A percentile compares a stretch with the other conserved stretches of the same genome.
phyloP scores from a whole-genome alignment of 306 rosid genomes.

The Mucuna pruriens region DNA sequence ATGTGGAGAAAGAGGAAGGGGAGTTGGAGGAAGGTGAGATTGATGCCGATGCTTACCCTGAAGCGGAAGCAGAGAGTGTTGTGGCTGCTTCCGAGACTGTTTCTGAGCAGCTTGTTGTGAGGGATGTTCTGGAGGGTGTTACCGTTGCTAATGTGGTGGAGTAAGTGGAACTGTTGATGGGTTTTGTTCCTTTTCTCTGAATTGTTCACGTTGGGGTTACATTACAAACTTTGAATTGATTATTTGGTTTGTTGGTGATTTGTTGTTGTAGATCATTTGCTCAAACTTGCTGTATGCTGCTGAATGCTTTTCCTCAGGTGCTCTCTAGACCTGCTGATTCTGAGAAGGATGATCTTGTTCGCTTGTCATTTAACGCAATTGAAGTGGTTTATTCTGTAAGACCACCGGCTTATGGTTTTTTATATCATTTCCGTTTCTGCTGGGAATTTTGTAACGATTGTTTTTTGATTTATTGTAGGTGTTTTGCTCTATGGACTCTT shows the following conservation, averaged over 20 bases:
- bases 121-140: constrained; percentile 57
- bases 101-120: constrained; percentile 48
- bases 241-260: constrained; percentile 26
- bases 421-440: background rate
- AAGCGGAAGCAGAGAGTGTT: constrained; percentile 33
- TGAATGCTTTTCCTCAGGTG: constrained; percentile 46
- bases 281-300: constrained; percentile 62
- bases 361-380: constrained; percentile 53
- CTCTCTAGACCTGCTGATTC: constrained; percentile 41
- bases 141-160: constrained; percentile 63
- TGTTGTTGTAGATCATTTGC: constrained; percentile 73
- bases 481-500: constrained; percentile 58
- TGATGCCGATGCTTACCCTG: constrained; percentile 81
- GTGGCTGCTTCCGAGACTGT: constrained; percentile 32
- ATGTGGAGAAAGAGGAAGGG: constrained; percentile 83
- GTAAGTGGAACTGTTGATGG: constrained; percentile 63
- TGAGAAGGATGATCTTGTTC: constrained; percentile 57
- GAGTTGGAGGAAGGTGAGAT: constrained; percentile 99
- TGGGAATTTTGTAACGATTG: background rate
- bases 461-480: constrained; percentile 56
- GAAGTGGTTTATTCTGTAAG: constrained; percentile 72
- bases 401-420: background rate
- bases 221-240: constrained; percentile 14
- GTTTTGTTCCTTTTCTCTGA: constrained; percentile 26
- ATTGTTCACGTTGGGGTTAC: constrained; percentile 13